Evolutionary conservation across 345 rosid genomes (phyloP).

Genomic region (Corchorus capsularis): DNA sequence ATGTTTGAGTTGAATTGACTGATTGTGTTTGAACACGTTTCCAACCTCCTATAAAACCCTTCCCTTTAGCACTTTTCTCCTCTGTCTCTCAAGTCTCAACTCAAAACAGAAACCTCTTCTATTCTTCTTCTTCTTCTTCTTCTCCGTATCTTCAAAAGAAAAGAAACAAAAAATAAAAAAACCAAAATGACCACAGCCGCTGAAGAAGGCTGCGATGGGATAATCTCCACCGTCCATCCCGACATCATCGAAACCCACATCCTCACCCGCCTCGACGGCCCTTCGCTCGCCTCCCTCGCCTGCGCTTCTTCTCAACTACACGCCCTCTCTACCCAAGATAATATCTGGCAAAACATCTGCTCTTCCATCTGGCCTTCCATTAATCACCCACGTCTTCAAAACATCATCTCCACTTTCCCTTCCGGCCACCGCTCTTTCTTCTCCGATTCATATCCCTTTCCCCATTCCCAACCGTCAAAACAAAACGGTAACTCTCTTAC

Average conservation of each 20-base stretch:
- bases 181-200: background rate
- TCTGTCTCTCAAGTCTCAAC: too few relatives aligned
- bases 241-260: conserved; percentile 61
- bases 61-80: too few relatives aligned
- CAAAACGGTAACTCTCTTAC: conserved; percentile 12
- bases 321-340: conserved; percentile 39
- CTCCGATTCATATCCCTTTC: conserved; percentile 59
- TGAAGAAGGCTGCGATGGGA: background rate
- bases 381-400: conserved; percentile 35
- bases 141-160: too few relatives aligned
- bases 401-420: conserved; percentile 53
- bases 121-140: too few relatives aligned
- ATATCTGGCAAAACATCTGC: conserved; percentile 59
- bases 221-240: conserved; percentile 50
- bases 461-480: conserved; percentile 21
- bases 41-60: too few relatives aligned
- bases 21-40: too few relatives aligned
- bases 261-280: conserved; percentile 74
- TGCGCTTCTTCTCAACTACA: conserved; percentile 50
- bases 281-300: conserved; percentile 54
- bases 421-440: conserved; percentile 66
- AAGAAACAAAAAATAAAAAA: too few relatives aligned
- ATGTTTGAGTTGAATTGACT: too few relatives aligned
- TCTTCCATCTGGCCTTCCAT: conserved; percentile 66
- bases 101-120: too few relatives aligned